phyloP scores from a whole-genome alignment of 768 basidiomycete species.

The Tricholoma furcatifolium region DNA sequence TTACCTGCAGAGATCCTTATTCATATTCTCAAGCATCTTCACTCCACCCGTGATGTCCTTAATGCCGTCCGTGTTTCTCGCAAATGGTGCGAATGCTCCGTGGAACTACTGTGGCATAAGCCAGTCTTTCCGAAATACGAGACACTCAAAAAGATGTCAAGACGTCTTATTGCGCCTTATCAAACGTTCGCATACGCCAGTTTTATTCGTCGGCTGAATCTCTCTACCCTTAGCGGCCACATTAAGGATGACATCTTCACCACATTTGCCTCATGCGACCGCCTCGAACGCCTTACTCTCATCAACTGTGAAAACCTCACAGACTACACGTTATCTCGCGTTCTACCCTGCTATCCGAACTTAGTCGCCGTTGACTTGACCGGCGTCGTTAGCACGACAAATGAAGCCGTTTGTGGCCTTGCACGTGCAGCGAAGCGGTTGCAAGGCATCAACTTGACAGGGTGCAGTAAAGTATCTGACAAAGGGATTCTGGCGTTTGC shows the following conservation, averaged over 20 bases:
- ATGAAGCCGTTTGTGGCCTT: conserved; percentile 69
- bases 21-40: conserved; percentile 85
- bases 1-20: conserved; percentile 92
- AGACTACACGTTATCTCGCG: conserved; percentile 56
- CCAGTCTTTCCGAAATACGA: conserved; percentile 70
- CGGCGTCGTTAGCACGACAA: conserved; percentile 65
- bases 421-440: conserved; percentile 69
- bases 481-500: conserved; percentile 77
- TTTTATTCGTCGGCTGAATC: conserved; percentile 91
- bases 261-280: conserved; percentile 69
- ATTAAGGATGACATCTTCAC: conserved; percentile 75
- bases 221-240: conserved; percentile 65
- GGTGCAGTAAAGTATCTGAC: conserved; percentile 82
- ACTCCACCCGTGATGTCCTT: conserved; percentile 71
- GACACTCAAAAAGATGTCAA: conserved; percentile 77
- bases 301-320: conserved; percentile 74
- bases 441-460: conserved; percentile 90
- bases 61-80: conserved; percentile 78
- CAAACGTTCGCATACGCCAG: conserved; percentile 85
- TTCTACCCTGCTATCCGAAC: conserved; percentile 70
- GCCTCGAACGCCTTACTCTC: conserved; percentile 87
- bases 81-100: conserved; percentile 94
- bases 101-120: conserved; percentile 93
- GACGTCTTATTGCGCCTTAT: conserved; percentile 58
- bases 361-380: conserved; percentile 87